Base-by-base conservation (phyloP, 2,329 filamentous ascomycete species). In the Neonectria faginata region DNA sequence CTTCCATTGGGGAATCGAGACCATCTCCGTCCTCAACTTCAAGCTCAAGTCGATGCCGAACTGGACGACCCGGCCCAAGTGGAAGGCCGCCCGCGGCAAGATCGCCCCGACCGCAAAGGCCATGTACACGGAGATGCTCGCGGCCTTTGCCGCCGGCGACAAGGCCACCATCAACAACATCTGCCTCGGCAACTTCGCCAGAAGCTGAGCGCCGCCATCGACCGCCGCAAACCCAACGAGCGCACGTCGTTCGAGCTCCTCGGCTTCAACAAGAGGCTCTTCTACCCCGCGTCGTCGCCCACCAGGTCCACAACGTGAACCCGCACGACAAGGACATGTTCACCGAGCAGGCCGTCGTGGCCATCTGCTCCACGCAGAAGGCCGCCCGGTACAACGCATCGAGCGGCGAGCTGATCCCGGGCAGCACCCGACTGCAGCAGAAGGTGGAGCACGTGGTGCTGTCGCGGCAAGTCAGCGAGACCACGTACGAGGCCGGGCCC, bases 381-480 rank as follows among this genome's bases (percentile, higher is more conserved):
- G 77, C 87, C 39, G 80, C 79, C 8, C 80, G 83, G 69, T 78
- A 80, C 64, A 76, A 81, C 53, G 70, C 64, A 8, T 64, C 59
- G 2, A 79, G 78, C 16, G 82, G 79, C 14, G 68, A 75, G 64
- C 70, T 79, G n/a, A 74, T 87, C 8, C 77, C 81, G 1, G 84
- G 83, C 2, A 82, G 79, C 64, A 81, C 82, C 48, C 83, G 83
- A 72, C 80, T 84, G 67, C 84, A 85, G 71, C 79, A 86, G 54
- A 82, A 89, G 69, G 76, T 83, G 2, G 91, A 93, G 80, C 88
- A 92, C 72, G 67, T 93, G 5, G 89, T 91, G 42, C 68, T 93
- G 50, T 86, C 88, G 73, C 74, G 83, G 29, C 61, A 77, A 31
- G 67, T 85, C 47, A 79, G 84, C 73, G 79, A 78, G 51, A 77